These are phyloP conservation scores for Knoxdaviesia proteae DNA, from an alignment of 2,329 filamentous ascomycete species.

Conservation along the genomic window DNA sequence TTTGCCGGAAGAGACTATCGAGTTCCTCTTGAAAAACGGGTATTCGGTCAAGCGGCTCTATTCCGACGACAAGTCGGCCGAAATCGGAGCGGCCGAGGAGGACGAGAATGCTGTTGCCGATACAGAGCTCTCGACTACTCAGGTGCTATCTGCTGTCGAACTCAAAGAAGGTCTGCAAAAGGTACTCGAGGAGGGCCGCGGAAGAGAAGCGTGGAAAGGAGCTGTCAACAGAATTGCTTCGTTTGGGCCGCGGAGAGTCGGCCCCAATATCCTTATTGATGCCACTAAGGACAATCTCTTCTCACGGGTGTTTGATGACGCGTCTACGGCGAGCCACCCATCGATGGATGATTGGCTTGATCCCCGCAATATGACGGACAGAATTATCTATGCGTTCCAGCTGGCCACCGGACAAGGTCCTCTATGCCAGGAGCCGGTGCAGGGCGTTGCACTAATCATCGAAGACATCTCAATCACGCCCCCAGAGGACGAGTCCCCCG, in stretches of 20 bases:
- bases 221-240: slow-evolving; percentile 65
- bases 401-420: slow-evolving; percentile 76
- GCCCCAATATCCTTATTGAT: slow-evolving; percentile 80
- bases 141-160: slow-evolving; percentile 48
- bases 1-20: slow-evolving; percentile 55
- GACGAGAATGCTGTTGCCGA: slow-evolving; percentile 21
- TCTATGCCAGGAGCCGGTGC: slow-evolving; percentile 78
- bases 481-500: slow-evolving; percentile 30
- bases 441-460: slow-evolving; percentile 78
- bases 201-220: slow-evolving; percentile 56
- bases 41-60: slow-evolving; percentile 63
- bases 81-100: slow-evolving; percentile 14
- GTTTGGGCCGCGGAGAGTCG: slow-evolving; percentile 69
- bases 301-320: slow-evolving; percentile 40
- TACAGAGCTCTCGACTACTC: slow-evolving; percentile 35
- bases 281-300: slow-evolving; percentile 49
- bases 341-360: slow-evolving; percentile 28
- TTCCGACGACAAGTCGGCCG: slow-evolving; percentile 36
- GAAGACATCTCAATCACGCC: slow-evolving; percentile 52
- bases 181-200: slow-evolving; percentile 50
- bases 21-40: slow-evolving; percentile 66
- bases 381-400: slow-evolving; percentile 85
- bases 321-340: slow-evolving; percentile 12
- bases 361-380: slow-evolving; percentile 61
- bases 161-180: slow-evolving; percentile 53